These are phyloP conservation scores for Anthracocystis setariae DNA, from an alignment of 1,284 basidiomycete species.

Conservation along the genomic window DNA sequence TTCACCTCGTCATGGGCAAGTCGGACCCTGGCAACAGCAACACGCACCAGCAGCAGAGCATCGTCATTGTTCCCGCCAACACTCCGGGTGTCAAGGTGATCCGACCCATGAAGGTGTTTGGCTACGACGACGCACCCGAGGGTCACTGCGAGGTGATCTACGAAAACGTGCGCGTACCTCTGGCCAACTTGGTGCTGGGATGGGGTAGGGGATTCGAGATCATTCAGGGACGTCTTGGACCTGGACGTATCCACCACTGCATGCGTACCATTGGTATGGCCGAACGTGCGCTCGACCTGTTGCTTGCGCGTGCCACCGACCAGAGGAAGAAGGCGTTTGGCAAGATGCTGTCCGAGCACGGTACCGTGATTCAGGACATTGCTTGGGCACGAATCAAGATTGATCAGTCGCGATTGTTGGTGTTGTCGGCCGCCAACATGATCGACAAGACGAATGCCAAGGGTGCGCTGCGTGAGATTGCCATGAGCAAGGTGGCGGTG, in stretches of 20 bases:
- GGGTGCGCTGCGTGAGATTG: conserved; percentile 95
- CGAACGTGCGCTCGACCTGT: conserved; percentile 82
- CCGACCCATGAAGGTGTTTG: conserved; percentile 83
- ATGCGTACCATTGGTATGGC: conserved; percentile 96
- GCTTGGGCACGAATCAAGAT: conserved; percentile 93
- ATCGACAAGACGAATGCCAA: conserved; percentile 91
- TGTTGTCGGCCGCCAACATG: conserved; percentile 91
- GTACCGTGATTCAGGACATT: conserved; percentile 89
- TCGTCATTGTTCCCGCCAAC: conserved; percentile 90
- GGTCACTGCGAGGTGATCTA: conserved; percentile 96
- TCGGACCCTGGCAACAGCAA: conserved; percentile 80
- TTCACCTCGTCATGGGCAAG: conserved; percentile 95
- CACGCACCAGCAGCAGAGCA: conserved; percentile 85
- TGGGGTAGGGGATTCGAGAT: conserved; percentile 97
- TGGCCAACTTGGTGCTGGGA: conserved; percentile 84
- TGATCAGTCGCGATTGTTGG: conserved; percentile 84
- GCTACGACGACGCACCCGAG: conserved; percentile 68
- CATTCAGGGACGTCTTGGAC: conserved; percentile 95
- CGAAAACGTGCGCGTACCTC: conserved; percentile 88
- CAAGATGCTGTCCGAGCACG: conserved; percentile 89
- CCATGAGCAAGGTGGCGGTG: conserved; percentile 89
- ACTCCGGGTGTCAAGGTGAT: conserved; percentile 87
- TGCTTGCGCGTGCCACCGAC: conserved; percentile 92
- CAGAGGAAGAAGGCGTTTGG: conserved; percentile 90
- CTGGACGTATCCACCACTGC: conserved; percentile 91